Percentiles rank a stretch among this genome's conserved stretches.
Conservation (phyloP, 768 basidiomycete species). For the Calocera viscosa region DNA sequence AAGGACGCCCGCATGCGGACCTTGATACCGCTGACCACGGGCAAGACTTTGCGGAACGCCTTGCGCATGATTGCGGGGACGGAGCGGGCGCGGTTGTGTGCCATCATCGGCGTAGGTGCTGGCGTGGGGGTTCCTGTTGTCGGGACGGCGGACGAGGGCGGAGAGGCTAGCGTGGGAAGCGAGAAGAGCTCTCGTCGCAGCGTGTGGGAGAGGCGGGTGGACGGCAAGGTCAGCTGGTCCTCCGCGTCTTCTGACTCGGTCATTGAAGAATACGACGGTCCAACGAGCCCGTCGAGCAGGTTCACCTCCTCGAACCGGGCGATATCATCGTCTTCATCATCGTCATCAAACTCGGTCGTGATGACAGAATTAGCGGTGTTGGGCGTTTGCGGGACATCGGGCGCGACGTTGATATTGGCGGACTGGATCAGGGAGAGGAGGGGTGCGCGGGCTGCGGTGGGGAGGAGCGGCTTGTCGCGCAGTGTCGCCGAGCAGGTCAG, state of each 20-base stretch:
- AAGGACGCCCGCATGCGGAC: constrained; percentile 93
- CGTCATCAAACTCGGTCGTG: constrained; percentile 26
- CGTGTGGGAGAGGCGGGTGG: constrained; percentile 54
- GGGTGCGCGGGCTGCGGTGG: constrained; percentile 31
- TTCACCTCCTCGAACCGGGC: constrained; percentile 56
- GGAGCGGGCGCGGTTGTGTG: constrained; percentile 21
- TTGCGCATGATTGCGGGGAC: constrained; percentile 61
- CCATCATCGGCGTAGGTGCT: constrained; percentile 25
- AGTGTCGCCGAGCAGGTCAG: constrained; percentile 77
- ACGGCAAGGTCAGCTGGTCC: constrained; percentile 42
- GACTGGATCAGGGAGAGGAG: constrained; percentile 21
- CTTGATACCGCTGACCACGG: constrained; percentile 68
- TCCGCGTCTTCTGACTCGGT: constrained; percentile 33
- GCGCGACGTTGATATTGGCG: not conserved
- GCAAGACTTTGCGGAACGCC: constrained; percentile 68
- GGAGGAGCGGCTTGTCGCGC: constrained; percentile 57
- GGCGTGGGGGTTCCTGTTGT: constrained; percentile 40
- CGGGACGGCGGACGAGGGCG: constrained; percentile 33
- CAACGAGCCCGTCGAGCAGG: constrained; percentile 46
- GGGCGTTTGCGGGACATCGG: constrained; percentile 22
- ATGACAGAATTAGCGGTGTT: constrained; percentile 26
- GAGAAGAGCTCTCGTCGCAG: constrained; percentile 58
- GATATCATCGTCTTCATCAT: constrained; percentile 25
- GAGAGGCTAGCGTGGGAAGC: constrained; percentile 35
- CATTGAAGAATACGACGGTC: constrained; percentile 28